A percentile compares a stretch with the other conserved stretches of the same genome.
These are phyloP conservation scores for Lepiota venenata DNA, from an alignment of 768 basidiomycete species.

Conservation along the genomic window DNA sequence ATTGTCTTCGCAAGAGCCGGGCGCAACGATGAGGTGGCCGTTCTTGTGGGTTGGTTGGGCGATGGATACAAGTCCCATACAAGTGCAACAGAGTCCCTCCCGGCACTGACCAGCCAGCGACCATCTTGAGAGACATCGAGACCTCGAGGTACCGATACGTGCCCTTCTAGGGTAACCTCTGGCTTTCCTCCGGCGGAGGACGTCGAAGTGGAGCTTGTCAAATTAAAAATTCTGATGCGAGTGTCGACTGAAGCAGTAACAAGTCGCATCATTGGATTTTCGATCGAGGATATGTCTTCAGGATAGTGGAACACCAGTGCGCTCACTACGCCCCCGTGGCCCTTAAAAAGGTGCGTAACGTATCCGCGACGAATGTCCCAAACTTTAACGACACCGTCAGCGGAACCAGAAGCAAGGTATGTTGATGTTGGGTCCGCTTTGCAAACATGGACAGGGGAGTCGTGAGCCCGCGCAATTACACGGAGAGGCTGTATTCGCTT, in stretches of 20 bases:
- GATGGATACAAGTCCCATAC: constrained; percentile 76
- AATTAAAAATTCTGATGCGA: constrained; percentile 88
- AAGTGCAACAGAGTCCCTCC: constrained; percentile 88
- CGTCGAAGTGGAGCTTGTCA: constrained; percentile 61
- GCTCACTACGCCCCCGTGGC: constrained; percentile 96
- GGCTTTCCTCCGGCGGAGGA: constrained; percentile 58
- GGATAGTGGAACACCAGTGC: constrained; percentile 85
- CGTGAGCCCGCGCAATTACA: constrained; percentile 80
- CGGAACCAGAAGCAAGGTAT: constrained; percentile 92
- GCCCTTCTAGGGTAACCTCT: constrained; percentile 86
- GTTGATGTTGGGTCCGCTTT: constrained; percentile 81
- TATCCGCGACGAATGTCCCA: constrained; percentile 90
- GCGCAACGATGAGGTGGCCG: constrained; percentile 43
- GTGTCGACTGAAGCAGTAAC: constrained; percentile 93
- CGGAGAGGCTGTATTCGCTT: constrained; percentile 67
- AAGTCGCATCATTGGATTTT: constrained; percentile 64
- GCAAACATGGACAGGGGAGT: constrained; percentile 91
- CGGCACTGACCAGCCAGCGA: constrained; percentile 86
- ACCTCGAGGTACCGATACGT: constrained; percentile 91
- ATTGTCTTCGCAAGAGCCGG: constrained; percentile 66
- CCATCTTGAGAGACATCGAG: constrained; percentile 85
- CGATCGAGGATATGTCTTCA: constrained; percentile 49
- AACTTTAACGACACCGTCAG: constrained; percentile 95
- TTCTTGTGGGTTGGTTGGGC: constrained; percentile 25
- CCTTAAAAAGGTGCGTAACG: constrained; percentile 92